Evolutionary conservation across 768 basidiomycete genomes (phyloP).

Genomic region (Leccinum variicolor): DNA sequence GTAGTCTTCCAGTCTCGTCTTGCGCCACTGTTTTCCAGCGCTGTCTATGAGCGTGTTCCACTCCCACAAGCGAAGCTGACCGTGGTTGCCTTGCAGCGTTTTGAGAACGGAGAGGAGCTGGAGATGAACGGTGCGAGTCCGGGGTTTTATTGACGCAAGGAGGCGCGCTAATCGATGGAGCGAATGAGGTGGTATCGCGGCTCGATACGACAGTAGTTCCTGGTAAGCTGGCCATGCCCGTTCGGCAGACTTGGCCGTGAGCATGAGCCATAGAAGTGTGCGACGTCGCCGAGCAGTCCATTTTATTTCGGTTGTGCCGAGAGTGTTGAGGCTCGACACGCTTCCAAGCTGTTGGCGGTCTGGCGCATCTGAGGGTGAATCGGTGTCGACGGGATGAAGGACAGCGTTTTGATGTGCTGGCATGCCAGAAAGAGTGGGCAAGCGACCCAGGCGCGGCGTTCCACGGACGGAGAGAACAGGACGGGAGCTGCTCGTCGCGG

Average conservation of each 20-base stretch:
- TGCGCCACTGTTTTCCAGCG: slow-evolving; percentile 65
- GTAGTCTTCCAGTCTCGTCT: slow-evolving; percentile 55
- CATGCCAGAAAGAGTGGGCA: background rate
- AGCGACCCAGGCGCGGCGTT: background rate
- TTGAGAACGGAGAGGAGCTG: slow-evolving; percentile 68
- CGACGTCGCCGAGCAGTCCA: slow-evolving; percentile 18
- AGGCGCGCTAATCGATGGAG: slow-evolving; percentile 63
- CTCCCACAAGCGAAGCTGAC: slow-evolving; percentile 55
- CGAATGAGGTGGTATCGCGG: slow-evolving; percentile 34
- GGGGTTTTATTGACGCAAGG: slow-evolving; percentile 51
- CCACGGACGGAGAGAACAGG: background rate
- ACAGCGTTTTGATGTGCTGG: slow-evolving; percentile 1
- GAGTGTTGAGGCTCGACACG: background rate
- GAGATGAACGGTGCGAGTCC: slow-evolving; percentile 57
- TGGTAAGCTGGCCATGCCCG: slow-evolving; percentile 46
- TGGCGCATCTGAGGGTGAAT: slow-evolving; percentile 6
- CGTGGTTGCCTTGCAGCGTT: slow-evolving; percentile 53
- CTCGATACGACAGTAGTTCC: slow-evolving; percentile 26
- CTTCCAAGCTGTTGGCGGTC: background rate
- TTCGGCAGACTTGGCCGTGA: slow-evolving; percentile 28
- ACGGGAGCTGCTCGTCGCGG: background rate
- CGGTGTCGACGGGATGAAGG: slow-evolving; percentile 6
- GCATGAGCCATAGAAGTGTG: slow-evolving; percentile 32
- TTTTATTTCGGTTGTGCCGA: slow-evolving; percentile 11
- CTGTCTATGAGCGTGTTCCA: slow-evolving; percentile 75